These are phyloP conservation scores for Prototheca stagnorum DNA, from an alignment of 163 green algal species.

Conservation along the genomic window DNA sequence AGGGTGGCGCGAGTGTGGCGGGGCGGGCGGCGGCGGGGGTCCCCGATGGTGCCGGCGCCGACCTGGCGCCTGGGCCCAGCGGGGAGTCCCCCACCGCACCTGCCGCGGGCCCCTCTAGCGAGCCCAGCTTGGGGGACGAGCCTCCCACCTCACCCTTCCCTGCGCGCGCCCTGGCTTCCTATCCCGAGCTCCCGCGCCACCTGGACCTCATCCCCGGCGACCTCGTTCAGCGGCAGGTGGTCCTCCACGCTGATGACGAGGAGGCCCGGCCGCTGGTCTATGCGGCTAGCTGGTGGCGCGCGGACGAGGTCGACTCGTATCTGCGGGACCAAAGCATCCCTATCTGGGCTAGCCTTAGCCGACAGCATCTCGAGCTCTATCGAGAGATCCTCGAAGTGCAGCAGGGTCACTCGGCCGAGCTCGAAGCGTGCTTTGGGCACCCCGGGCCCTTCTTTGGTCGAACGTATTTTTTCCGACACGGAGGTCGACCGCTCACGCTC, in stretches of 20 bases:
- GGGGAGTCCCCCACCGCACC: no score
- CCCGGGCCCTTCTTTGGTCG: constrained; percentile 66
- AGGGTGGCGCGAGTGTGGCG: not conserved
- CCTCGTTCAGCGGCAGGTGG: no score
- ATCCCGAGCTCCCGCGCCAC: no score
- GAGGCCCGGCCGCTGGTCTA: constrained; percentile 62
- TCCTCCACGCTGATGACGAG: no score
- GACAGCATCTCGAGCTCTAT: constrained; percentile 65
- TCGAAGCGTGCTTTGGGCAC: constrained; percentile 38
- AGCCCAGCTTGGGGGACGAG: no score
- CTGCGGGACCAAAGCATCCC: constrained; percentile 47
- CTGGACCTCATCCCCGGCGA: no score
- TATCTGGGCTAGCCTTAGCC: constrained; percentile 69
- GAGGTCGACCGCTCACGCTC: constrained; percentile 58
- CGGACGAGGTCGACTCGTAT: constrained; percentile 30
- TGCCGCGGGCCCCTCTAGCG: no score
- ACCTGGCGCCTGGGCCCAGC: no score
- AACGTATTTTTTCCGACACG: constrained; percentile 77
- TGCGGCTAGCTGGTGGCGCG: constrained; percentile 80
- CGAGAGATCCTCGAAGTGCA: constrained; percentile 57
- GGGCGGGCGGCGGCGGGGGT: no score
- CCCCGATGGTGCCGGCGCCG: no score
- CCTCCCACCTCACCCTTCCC: no score
- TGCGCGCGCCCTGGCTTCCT: no score
- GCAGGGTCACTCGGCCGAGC: constrained; percentile 31